phyloP scores from a whole-genome alignment of 108 stramenopile species.

The Schizochytrium sp. region DNA sequence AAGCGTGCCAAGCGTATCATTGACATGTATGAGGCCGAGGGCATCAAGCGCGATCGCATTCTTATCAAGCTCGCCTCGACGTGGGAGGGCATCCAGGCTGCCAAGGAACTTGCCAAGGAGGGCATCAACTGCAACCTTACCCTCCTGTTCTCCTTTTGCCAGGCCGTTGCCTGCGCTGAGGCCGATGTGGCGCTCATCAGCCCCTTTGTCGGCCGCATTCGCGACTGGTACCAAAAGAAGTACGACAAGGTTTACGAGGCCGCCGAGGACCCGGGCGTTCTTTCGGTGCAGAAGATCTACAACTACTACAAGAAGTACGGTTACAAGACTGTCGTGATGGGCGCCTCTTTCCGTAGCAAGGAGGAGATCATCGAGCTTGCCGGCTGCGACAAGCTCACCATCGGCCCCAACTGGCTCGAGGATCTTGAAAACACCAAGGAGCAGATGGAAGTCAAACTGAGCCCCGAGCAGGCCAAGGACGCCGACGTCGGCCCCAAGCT shows the following conservation, averaged over 20 bases:
- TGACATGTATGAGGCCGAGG: constrained; percentile 69
- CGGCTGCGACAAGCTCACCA: constrained; percentile 57
- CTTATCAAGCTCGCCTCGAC: constrained; percentile 96
- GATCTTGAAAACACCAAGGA: constrained; percentile 50
- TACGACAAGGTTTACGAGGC: constrained; percentile 55
- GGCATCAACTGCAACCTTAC: constrained; percentile 92
- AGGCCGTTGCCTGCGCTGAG: constrained; percentile 90
- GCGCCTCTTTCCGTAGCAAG: constrained; percentile 78
- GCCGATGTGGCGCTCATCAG: constrained; percentile 83
- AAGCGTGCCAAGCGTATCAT: constrained; percentile 77
- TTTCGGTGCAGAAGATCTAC: constrained; percentile 74
- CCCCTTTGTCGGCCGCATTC: constrained; percentile 91
- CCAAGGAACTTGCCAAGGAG: constrained; percentile 74
- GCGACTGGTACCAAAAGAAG: constrained; percentile 85
- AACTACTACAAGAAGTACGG: constrained; percentile 91
- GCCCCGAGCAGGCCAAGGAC: constrained; percentile 60
- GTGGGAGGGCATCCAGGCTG: constrained; percentile 95
- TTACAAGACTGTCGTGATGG: constrained; percentile 93
- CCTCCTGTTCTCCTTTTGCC: constrained; percentile 79
- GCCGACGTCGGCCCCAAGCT: constrained; percentile 62
- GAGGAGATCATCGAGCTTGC: constrained; percentile 47
- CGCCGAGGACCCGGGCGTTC: constrained; percentile 79
- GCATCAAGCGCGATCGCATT: constrained; percentile 66
- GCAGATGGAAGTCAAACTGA: constrained; percentile 25
- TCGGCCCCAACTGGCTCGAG: constrained; percentile 58